phyloP scores from a whole-genome alignment of 1,284 basidiomycete genomes.

The Ganoderma lingzhi region DNA sequence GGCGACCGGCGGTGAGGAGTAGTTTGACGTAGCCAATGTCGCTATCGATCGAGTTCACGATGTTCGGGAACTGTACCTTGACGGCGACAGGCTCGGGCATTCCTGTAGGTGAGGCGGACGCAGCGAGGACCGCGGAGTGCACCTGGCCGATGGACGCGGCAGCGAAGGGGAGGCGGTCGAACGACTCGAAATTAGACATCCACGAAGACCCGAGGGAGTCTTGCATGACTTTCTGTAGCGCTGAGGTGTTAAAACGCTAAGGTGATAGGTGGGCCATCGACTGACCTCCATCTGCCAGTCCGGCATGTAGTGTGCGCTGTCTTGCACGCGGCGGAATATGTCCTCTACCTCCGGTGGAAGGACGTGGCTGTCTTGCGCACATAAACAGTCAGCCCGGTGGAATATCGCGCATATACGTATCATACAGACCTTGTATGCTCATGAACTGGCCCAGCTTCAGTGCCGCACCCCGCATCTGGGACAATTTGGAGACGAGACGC shows the following conservation, averaged over 20 bases:
- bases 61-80: constrained; percentile 97
- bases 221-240: constrained; percentile 75
- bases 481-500: constrained; percentile 90
- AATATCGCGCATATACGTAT: neutral
- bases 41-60: constrained; percentile 85
- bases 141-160: constrained; percentile 99
- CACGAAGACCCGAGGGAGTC: constrained; percentile 83
- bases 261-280: neutral
- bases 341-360: constrained; percentile 91
- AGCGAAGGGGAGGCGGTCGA: constrained; percentile 91
- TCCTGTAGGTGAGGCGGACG: constrained; percentile 58
- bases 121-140: constrained; percentile 77
- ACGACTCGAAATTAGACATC: constrained; percentile 76
- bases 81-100: constrained; percentile 79
- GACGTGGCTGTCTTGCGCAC: constrained; percentile 77
- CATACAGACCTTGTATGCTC: constrained; percentile 87
- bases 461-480: constrained; percentile 95
- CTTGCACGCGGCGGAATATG: constrained; percentile 92
- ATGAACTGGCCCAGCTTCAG: constrained; percentile 98
- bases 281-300: constrained; percentile 95
- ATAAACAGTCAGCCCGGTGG: constrained; percentile 3
- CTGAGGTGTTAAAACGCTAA: neutral
- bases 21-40: constrained; percentile 91
- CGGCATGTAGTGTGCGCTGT: constrained; percentile 98
- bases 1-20: constrained; percentile 79